Conservation (phyloP, 495 filamentous ascomycete species). For the Penicillium argentinense region DNA sequence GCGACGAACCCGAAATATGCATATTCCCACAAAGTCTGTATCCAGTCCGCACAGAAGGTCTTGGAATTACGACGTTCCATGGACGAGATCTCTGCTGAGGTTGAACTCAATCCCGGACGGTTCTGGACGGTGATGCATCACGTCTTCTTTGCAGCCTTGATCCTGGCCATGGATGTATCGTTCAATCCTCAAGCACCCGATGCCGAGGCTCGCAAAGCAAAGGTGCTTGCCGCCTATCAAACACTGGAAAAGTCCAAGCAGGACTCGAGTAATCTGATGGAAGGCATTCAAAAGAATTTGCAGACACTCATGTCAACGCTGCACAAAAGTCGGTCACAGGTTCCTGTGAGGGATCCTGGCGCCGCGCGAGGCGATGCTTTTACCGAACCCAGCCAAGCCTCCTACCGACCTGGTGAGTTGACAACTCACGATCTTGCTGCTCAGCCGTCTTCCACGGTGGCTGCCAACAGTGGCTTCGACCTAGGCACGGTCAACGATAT, state of each 20-base stretch:
- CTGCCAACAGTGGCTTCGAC: neutral
- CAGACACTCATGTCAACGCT: slow-evolving; percentile 29
- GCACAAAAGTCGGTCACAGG: slow-evolving; percentile 13
- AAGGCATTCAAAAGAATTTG: slow-evolving; percentile 26
- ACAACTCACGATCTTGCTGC: neutral
- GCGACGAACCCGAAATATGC: slow-evolving; percentile 26
- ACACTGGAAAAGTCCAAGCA: slow-evolving; percentile 23
- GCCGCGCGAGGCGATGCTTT: neutral
- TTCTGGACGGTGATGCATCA: slow-evolving; percentile 30
- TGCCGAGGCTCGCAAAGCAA: slow-evolving; percentile 19
- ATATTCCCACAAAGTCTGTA: slow-evolving; percentile 26
- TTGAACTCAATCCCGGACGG: slow-evolving; percentile 13
- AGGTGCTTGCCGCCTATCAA: slow-evolving; percentile 24
- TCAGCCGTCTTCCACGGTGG: slow-evolving; percentile 2
- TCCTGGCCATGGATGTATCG: slow-evolving; percentile 30
- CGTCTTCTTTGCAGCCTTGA: slow-evolving; percentile 29
- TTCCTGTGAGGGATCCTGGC: neutral
- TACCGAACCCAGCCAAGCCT: neutral
- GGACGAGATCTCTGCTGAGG: slow-evolving; percentile 19
- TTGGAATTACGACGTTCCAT: slow-evolving; percentile 27
- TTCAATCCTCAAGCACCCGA: slow-evolving; percentile 25
- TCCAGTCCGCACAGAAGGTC: slow-evolving; percentile 27
- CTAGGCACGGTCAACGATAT: slow-evolving; percentile 10
- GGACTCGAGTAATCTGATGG: slow-evolving; percentile 20
- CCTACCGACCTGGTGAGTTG: neutral